These are phyloP conservation scores for Umbilicaria muhlenbergii DNA, from an alignment of 495 filamentous ascomycete species.

Conservation along the genomic window DNA sequence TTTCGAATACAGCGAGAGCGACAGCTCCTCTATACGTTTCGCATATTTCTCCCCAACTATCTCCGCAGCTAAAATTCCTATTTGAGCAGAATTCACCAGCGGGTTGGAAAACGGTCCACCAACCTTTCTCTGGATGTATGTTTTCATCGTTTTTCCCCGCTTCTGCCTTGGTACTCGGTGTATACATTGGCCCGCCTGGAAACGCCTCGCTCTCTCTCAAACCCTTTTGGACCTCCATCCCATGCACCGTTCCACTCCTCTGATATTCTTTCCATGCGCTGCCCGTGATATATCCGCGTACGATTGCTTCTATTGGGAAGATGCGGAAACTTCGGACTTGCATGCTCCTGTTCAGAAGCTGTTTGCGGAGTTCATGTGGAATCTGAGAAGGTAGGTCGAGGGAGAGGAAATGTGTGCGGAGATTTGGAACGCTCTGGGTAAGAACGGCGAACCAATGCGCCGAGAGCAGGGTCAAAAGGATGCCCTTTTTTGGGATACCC, in stretches of 20 bases:
- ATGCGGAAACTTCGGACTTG: constrained; percentile 62
- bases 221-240: constrained; percentile 48
- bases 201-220: constrained; percentile 60
- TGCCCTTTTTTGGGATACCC: constrained; percentile 55
- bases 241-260: constrained; percentile 64
- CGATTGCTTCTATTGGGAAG: constrained; percentile 82
- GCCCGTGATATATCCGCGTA: constrained; percentile 88
- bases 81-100: background rate
- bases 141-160: constrained; percentile 79
- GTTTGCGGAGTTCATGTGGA: constrained; percentile 28
- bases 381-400: constrained; percentile 45
- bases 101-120: constrained; percentile 1
- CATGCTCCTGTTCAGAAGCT: constrained; percentile 61
- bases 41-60: constrained; percentile 67
- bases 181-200: constrained; percentile 54
- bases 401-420: constrained; percentile 64
- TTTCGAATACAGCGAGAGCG: constrained; percentile 51
- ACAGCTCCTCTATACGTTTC: constrained; percentile 53
- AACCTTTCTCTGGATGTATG: constrained; percentile 57
- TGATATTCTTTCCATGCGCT: constrained; percentile 78
- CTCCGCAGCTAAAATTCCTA: constrained; percentile 25
- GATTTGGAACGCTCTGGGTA: constrained; percentile 32
- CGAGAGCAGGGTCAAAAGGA: constrained; percentile 51
- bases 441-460: constrained; percentile 43
- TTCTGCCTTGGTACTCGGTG: constrained; percentile 82